phyloP scores from a whole-genome alignment of 1,284 basidiomycete species.

The Veloboletus limbatus region DNA sequence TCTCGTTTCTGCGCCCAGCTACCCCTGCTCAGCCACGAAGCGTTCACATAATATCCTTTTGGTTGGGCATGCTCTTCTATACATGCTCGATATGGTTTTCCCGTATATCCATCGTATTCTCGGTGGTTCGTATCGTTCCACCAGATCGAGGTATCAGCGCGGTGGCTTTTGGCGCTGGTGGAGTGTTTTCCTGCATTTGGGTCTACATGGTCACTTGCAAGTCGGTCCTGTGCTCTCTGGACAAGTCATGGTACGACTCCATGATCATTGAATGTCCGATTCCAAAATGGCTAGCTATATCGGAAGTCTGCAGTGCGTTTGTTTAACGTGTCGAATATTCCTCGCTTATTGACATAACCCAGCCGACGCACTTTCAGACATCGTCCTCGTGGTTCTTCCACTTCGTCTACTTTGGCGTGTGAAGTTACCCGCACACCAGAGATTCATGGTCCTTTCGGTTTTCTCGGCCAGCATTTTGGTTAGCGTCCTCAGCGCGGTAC shows the following conservation, averaged over 20 bases:
- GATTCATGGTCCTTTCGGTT: slow-evolving; percentile 27
- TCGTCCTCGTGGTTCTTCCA: slow-evolving; percentile 24
- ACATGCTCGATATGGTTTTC: slow-evolving; percentile 31
- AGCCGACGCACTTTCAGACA: slow-evolving; percentile 29
- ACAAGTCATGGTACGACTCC: slow-evolving; percentile 21
- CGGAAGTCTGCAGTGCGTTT: slow-evolving; percentile 26
- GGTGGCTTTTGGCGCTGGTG: slow-evolving; percentile 1
- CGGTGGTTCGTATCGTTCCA: slow-evolving; percentile 29
- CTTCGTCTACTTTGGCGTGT: slow-evolving; percentile 28
- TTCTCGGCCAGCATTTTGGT: slow-evolving; percentile 32
- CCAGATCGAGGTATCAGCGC: slow-evolving; percentile 6
- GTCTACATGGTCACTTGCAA: slow-evolving; percentile 20
- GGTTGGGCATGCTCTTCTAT: slow-evolving; percentile 20
- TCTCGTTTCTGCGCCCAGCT: slow-evolving; percentile 3
- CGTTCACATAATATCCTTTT: slow-evolving; percentile 20
- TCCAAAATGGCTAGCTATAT: slow-evolving; percentile 21
- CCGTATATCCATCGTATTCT: slow-evolving; percentile 31
- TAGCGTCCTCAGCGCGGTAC: slow-evolving; percentile 25
- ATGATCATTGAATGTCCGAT: slow-evolving; percentile 12
- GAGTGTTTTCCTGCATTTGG: slow-evolving; percentile 22
- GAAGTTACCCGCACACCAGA: slow-evolving; percentile 24
- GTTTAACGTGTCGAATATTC: neutral
- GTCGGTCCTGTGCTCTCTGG: slow-evolving; percentile 12
- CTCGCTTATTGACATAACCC: neutral
- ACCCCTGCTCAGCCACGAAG: slow-evolving; percentile 14